These are phyloP conservation scores for Wallemia hederae DNA, from an alignment of 1,284 basidiomycete genomes.

Conservation along the genomic window DNA sequence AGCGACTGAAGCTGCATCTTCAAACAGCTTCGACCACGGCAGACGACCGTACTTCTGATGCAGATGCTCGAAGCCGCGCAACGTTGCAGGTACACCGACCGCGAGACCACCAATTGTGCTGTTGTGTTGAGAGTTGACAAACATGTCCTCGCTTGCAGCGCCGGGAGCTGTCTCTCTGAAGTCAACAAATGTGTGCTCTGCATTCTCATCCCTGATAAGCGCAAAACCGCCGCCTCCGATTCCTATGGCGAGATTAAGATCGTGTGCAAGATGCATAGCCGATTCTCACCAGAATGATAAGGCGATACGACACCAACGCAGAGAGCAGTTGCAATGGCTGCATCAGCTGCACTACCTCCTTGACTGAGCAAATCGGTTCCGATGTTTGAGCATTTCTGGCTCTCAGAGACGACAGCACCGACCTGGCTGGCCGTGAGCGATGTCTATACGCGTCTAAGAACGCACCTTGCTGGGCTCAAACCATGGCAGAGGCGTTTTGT, in stretches of 20 bases:
- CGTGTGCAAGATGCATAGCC: background rate
- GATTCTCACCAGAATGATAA: background rate
- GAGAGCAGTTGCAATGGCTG: conserved; percentile 45
- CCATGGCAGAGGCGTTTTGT: background rate
- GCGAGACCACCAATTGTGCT: conserved; percentile 48
- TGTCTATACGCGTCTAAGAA: background rate
- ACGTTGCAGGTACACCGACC: conserved; percentile 58
- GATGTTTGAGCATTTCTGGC: conserved; percentile 49
- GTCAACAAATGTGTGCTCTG: conserved; percentile 37
- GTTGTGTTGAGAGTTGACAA: conserved; percentile 20
- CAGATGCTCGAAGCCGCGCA: conserved; percentile 49
- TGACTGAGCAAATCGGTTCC: conserved; percentile 43
- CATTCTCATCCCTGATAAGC: conserved; percentile 33
- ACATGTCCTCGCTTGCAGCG: conserved; percentile 45
- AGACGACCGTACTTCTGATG: conserved; percentile 49
- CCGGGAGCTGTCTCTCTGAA: conserved; percentile 65
- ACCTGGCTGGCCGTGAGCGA: conserved; percentile 38
- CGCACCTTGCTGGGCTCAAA: background rate
- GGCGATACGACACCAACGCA: conserved; percentile 54
- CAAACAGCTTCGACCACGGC: conserved; percentile 43
- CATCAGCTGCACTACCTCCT: conserved; percentile 74
- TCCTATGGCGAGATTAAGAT: conserved; percentile 39
- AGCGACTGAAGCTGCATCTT: conserved; percentile 43
- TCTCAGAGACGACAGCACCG: conserved; percentile 67
- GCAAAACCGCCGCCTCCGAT: conserved; percentile 83